Percentiles rank a stretch among this genome's conserved stretches.
Conservation (phyloP, 1,284 basidiomycete genomes). For the Ceratobasidium sp. region DNA sequence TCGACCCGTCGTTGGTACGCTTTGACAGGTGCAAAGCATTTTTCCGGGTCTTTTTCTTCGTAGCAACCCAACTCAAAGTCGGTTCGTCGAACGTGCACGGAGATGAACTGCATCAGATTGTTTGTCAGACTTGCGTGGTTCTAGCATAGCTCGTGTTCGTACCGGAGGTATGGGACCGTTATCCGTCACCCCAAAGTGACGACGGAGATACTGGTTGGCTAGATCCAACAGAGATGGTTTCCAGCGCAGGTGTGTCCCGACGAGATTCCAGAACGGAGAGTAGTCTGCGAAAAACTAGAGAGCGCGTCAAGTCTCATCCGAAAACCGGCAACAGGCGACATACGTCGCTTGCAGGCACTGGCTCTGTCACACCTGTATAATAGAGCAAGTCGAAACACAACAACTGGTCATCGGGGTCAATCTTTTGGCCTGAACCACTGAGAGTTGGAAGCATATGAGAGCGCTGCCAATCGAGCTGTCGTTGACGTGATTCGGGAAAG, state of each 20-base stretch:
- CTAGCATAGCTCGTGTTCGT: neutral
- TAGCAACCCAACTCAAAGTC: conserved; percentile 66
- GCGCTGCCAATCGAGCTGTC: neutral
- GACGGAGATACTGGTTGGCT: conserved; percentile 43
- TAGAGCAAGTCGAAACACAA: conserved; percentile 68
- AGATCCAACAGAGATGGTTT: conserved; percentile 33
- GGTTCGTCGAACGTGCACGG: conserved; percentile 72
- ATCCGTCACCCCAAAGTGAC: conserved; percentile 37
- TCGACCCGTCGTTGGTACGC: conserved; percentile 70
- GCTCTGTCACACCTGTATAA: conserved; percentile 61
- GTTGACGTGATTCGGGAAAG: conserved; percentile 10
- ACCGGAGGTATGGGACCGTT: conserved; percentile 16
- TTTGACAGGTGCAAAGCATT: conserved; percentile 77
- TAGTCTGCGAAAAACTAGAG: conserved; percentile 39
- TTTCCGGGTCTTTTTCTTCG: conserved; percentile 54
- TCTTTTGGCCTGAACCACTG: conserved; percentile 46
- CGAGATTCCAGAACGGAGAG: conserved; percentile 44
- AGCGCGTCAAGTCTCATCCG: neutral
- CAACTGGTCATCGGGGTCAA: conserved; percentile 66
- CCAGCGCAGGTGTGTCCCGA: conserved; percentile 47
- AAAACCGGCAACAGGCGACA: conserved; percentile 8
- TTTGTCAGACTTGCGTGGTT: neutral
- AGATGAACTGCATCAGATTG: conserved; percentile 65
- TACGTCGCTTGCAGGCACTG: conserved; percentile 25
- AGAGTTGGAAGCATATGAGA: neutral